These are phyloP conservation scores for Chytridiales sp. DNA, from an alignment of 371 early-diverging fungal genomes.

Conservation along the genomic window DNA sequence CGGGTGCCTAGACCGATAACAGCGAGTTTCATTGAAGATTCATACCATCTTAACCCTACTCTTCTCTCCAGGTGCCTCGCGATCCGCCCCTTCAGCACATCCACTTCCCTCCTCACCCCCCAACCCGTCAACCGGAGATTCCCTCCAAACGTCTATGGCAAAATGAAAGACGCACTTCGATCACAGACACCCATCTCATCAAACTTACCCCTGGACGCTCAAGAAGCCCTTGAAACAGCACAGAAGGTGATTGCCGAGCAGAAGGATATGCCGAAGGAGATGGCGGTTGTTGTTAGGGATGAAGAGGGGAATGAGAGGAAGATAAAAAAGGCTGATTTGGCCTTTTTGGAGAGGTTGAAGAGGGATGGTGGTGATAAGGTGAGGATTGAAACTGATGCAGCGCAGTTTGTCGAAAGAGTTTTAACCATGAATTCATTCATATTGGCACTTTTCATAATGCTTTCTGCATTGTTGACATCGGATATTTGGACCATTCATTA, in stretches of 20 bases:
- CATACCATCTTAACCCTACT: too few relatives aligned
- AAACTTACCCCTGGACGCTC: not conserved
- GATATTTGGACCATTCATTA: not conserved
- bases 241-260: not conserved
- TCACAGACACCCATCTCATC: too few relatives aligned
- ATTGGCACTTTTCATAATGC: not conserved
- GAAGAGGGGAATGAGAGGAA: not conserved
- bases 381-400: not conserved
- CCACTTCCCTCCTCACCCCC: too few relatives aligned
- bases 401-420: not conserved
- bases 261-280: not conserved
- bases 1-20: too few relatives aligned
- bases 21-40: too few relatives aligned
- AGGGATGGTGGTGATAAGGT: constrained; percentile 43
- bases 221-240: not conserved
- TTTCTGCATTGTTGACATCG: not conserved
- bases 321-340: not conserved
- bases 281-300: not conserved
- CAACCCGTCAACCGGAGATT: too few relatives aligned
- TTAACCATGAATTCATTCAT: not conserved
- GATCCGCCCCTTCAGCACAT: too few relatives aligned
- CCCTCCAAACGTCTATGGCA: too few relatives aligned
- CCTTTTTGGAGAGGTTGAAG: constrained; percentile 31
- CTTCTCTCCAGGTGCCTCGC: too few relatives aligned
- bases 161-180: too few relatives aligned